A percentile compares a stretch with the other conserved stretches of the same genome.
phyloP scores from a whole-genome alignment of 352 stramenopile species.

The Phytophthora agathidicida region DNA sequence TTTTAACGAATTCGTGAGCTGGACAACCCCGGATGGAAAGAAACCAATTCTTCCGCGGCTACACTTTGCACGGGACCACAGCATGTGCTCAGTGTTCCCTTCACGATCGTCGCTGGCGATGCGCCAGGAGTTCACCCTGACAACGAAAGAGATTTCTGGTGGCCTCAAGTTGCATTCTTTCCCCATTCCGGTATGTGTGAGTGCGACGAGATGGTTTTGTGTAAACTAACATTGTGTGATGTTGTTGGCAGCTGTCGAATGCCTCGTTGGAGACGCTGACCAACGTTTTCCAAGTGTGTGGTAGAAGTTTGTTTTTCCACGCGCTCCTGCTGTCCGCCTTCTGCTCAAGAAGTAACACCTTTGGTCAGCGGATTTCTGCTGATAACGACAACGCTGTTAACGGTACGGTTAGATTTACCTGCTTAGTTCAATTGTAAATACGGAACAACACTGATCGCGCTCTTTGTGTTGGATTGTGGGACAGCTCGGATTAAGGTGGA shows the following conservation, averaged over 20 bases:
- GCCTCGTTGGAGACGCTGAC: conserved; percentile 64
- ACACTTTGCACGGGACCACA: conserved; percentile 79
- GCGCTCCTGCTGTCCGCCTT: conserved; percentile 81
- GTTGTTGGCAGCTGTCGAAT: conserved; percentile 48
- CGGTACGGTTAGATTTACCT: conserved; percentile 37
- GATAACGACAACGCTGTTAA: conserved; percentile 72
- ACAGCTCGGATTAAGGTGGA: conserved; percentile 83
- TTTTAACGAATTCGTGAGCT: conserved; percentile 89
- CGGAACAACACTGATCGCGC: not conserved
- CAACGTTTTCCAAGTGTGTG: conserved; percentile 80
- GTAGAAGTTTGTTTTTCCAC: conserved; percentile 89
- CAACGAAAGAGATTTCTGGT: conserved; percentile 88
- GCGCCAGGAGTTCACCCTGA: conserved; percentile 81
- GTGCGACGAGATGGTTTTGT: not conserved
- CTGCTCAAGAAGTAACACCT: conserved; percentile 68
- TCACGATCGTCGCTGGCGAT: conserved; percentile 56
- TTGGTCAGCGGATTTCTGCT: conserved; percentile 63
- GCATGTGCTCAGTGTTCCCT: conserved; percentile 72
- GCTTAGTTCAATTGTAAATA: not conserved
- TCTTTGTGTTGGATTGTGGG: not conserved
- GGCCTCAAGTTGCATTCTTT: conserved; percentile 82
- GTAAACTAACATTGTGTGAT: conserved; percentile 14
- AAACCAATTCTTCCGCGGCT: conserved; percentile 75
- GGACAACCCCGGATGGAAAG: conserved; percentile 60
- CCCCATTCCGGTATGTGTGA: conserved; percentile 66